Base-by-base conservation (phyloP, 257 asterid genomes). In the Solanum acaule region DNA sequence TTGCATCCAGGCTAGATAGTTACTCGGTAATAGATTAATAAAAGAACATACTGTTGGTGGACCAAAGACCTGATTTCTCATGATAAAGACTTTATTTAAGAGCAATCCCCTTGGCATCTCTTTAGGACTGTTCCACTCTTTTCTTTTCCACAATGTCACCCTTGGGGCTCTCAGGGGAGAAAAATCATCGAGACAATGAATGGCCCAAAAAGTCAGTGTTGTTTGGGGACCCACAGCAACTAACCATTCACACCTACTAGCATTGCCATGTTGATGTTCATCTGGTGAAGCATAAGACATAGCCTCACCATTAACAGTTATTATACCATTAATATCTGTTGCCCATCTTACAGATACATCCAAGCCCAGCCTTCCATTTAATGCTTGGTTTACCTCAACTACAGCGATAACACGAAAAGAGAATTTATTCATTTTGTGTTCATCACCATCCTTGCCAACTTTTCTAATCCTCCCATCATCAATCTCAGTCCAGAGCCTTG, bases 91-190 rank as follows among this genome's bases (percentile, higher is more conserved):
- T 89, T 94, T 95, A 85, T 88, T 90, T 72, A 91, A 91, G 65
- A 92, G 91, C 59, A 91, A 78, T 77, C 94, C 91, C 78, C 94
- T 89, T 33, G 91, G 87, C 89, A 91, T 94, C 90, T 84, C 83
- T 71, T 89, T 92, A 90, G 92, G 88, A 89, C 89, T 59, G 85
- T 34, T 75, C 70, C 91, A 86, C 82, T 95, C 95, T 87, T 93
- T 94, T 88, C 92, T 92, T 92, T 97, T 95, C 98, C 98, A 96
- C 92, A 94, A 89, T 29, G 95, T 94, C 89, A 96, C 93, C 94
- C 99, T 94, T 22, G 99, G 99, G 88, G 93, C 93, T 93, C 99
- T 94, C 87, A 92, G 90, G n/a, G 99, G 98, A 91, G 96, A 92
- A 93, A 92, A 92, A 90, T 94, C 98, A 92, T 97, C 99, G 89